These are phyloP conservation scores for Wallacemonas sp. DNA, from an alignment of 208 protist species.

Conservation along the genomic window DNA sequence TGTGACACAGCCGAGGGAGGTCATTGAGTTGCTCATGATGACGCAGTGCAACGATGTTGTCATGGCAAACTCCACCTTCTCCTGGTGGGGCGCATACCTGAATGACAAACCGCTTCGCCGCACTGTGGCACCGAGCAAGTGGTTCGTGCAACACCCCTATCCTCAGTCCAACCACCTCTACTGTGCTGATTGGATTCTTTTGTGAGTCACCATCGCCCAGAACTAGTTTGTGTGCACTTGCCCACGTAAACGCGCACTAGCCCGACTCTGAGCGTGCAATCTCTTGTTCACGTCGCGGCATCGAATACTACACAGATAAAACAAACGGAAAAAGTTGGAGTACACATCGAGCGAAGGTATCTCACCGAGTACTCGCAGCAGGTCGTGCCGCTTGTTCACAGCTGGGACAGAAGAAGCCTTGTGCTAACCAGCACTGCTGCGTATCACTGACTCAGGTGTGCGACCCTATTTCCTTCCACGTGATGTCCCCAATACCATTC, in stretches of 20 bases:
- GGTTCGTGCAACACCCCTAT: constrained; percentile 82
- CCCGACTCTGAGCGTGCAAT: background rate
- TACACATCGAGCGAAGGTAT: too few relatives aligned
- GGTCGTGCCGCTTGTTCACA: too few relatives aligned
- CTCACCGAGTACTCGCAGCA: too few relatives aligned
- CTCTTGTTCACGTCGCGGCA: too few relatives aligned
- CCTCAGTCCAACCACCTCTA: constrained; percentile 76
- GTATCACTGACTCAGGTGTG: too few relatives aligned
- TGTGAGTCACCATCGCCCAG: too few relatives aligned
- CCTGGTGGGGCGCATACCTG: constrained; percentile 86
- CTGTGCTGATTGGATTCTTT: constrained; percentile 65
- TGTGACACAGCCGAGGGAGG: constrained; percentile 42
- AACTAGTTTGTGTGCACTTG: background rate
- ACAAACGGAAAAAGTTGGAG: too few relatives aligned
- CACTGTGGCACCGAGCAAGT: constrained; percentile 65
- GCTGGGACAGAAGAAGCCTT: too few relatives aligned
- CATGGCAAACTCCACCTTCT: constrained; percentile 88
- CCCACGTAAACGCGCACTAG: background rate
- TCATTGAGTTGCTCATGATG: constrained; percentile 83
- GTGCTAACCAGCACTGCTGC: too few relatives aligned
- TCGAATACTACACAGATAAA: too few relatives aligned
- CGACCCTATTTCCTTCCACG: too few relatives aligned
- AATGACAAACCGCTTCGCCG: constrained; percentile 54
- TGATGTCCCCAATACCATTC: too few relatives aligned
- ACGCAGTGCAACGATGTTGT: constrained; percentile 79